Percentiles rank a stretch among this genome's conserved stretches.
Evolutionary conservation across 2,329 filamentous ascomycete species (phyloP).

Genomic region (Lithohypha guttulata): DNA sequence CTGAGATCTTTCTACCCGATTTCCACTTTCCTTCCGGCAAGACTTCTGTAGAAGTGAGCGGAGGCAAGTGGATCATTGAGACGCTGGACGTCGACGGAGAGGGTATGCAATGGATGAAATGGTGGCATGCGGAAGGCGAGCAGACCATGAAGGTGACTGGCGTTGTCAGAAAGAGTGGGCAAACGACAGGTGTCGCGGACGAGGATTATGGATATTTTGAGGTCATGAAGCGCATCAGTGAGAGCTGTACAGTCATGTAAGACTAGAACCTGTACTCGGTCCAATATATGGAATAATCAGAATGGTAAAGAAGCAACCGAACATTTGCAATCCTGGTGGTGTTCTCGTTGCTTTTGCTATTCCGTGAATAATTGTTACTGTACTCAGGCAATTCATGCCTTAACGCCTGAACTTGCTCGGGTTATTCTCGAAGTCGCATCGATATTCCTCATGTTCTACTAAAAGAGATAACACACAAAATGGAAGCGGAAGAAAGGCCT

Average conservation of each 20-base stretch:
- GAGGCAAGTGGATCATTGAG: constrained; percentile 82
- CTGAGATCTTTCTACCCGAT: constrained; percentile 74
- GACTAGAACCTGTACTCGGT: no score
- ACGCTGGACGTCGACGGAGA: constrained; percentile 59
- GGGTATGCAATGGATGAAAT: constrained; percentile 64
- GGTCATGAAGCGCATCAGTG: constrained; percentile 28
- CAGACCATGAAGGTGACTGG: constrained; percentile 71
- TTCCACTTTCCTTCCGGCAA: constrained; percentile 78
- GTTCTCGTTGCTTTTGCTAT: no score
- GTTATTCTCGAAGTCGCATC: no score
- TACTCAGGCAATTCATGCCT: no score
- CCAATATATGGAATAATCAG: no score
- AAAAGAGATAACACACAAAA: no score
- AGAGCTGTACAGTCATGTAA: constrained; percentile 37
- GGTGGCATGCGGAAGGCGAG: constrained; percentile 86
- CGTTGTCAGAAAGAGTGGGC: constrained; percentile 47
- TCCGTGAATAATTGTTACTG: no score
- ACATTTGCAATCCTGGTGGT: no score
- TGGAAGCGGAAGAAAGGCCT: constrained; percentile 47
- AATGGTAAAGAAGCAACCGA: no score
- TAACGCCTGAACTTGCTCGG: no score
- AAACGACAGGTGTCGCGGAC: constrained; percentile 26
- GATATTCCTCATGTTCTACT: no score
- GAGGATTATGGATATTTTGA: constrained; percentile 22
- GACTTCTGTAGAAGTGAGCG: constrained; percentile 62